phyloP scores from a whole-genome alignment of 768 basidiomycete genomes.

The Boletus rubescentipes region DNA sequence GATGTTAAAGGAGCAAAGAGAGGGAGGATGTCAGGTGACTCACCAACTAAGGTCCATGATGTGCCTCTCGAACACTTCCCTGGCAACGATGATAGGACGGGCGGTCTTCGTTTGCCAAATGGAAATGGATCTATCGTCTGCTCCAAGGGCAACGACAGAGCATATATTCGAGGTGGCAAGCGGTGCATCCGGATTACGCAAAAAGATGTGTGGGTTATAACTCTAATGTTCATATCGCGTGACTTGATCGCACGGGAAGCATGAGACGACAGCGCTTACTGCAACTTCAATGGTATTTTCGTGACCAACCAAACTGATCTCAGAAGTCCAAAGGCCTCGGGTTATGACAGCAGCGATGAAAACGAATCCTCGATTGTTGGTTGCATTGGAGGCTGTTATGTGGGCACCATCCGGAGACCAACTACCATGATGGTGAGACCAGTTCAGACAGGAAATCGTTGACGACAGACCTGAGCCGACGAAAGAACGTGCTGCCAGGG shows the following conservation, averaged over 20 bases:
- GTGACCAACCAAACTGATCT: conserved; percentile 94
- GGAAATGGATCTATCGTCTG: conserved; percentile 90
- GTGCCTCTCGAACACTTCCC: conserved; percentile 91
- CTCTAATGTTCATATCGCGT: conserved; percentile 7
- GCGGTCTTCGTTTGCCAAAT: conserved; percentile 96
- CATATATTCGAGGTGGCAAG: conserved; percentile 83
- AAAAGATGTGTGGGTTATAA: conserved; percentile 96
- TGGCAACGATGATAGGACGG: conserved; percentile 87
- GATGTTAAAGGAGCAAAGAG: conserved; percentile 4
- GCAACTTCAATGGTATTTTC: conserved; percentile 97
- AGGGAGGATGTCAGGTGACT: conserved; percentile 21
- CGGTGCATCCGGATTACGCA: conserved; percentile 66
- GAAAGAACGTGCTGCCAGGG: conserved; percentile 92
- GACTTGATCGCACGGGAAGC: conserved; percentile 1
- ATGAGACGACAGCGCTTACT: conserved; percentile 43
- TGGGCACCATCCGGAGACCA: conserved; percentile 99
- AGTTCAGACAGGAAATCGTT: background rate
- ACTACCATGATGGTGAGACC: conserved; percentile 39
- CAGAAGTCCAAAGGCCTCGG: conserved; percentile 83
- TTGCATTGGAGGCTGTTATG: conserved; percentile 96
- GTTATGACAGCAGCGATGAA: conserved; percentile 97
- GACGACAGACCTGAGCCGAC: conserved; percentile 69
- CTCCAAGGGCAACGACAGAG: conserved; percentile 90
- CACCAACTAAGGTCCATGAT: conserved; percentile 97
- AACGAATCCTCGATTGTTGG: conserved; percentile 93